Evolutionary conservation across 805 yeast genomes (phyloP).

Genomic region (Teunomyces pallodes): DNA sequence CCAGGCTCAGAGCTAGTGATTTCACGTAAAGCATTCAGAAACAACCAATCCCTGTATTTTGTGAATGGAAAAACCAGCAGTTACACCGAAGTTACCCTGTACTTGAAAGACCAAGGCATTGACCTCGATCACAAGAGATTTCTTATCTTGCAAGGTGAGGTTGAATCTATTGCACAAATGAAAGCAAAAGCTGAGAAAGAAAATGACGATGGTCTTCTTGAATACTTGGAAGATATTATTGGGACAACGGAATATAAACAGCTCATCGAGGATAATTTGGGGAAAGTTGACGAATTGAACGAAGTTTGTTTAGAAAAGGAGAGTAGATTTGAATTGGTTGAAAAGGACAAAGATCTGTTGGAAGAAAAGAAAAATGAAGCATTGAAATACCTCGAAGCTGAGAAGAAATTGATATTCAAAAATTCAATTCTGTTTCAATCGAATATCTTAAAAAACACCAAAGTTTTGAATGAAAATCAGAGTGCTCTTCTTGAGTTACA

Average conservation of each 20-base stretch:
- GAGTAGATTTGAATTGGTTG: slow-evolving; percentile 73
- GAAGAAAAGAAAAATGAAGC: slow-evolving; percentile 75
- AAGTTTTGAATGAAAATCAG: slow-evolving; percentile 37
- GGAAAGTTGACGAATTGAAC: slow-evolving; percentile 68
- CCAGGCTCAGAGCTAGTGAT: slow-evolving; percentile 64
- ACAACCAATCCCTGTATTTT: slow-evolving; percentile 75
- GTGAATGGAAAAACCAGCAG: slow-evolving; percentile 68
- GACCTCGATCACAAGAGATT: slow-evolving; percentile 95
- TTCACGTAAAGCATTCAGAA: slow-evolving; percentile 74
- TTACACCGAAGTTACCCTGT: slow-evolving; percentile 73
- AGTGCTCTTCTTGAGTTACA: slow-evolving; percentile 38
- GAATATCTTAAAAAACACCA: slow-evolving; percentile 39
- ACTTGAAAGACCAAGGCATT: slow-evolving; percentile 78
- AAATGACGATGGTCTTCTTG: slow-evolving; percentile 89
- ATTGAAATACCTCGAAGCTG: slow-evolving; percentile 58
- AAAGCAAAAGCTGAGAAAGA: slow-evolving; percentile 93
- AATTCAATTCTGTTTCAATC: slow-evolving; percentile 58
- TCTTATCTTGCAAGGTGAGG: slow-evolving; percentile 95
- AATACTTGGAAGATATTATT: slow-evolving; percentile 93
- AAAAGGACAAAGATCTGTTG: slow-evolving; percentile 61
- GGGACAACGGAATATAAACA: slow-evolving; percentile 87
- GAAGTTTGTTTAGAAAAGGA: slow-evolving; percentile 81
- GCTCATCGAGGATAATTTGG: slow-evolving; percentile 62
- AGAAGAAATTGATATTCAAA: slow-evolving; percentile 55
- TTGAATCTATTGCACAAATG: slow-evolving; percentile 98